phyloP scores from a whole-genome alignment of 768 basidiomycete genomes.

The Leccinum uliginosum region DNA sequence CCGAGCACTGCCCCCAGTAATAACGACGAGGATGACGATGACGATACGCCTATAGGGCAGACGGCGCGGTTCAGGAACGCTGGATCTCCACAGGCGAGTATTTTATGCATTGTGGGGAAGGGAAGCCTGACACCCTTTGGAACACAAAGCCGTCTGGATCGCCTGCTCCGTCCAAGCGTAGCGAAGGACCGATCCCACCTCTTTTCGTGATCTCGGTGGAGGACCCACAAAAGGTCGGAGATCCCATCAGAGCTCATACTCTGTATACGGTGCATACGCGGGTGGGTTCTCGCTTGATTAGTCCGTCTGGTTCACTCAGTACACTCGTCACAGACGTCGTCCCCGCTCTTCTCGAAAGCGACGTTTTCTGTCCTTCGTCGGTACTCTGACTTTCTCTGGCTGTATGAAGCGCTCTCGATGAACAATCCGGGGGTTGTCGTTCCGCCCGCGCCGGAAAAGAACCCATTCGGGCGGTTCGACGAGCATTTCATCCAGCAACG shows the following conservation, averaged over 20 bases:
- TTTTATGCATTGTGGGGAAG: not conserved
- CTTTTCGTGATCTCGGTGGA: slow-evolving; percentile 88
- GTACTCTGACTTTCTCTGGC: slow-evolving; percentile 97
- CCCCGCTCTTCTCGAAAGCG: slow-evolving; percentile 75
- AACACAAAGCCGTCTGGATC: slow-evolving; percentile 14
- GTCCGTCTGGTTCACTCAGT: not conserved
- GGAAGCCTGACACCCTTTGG: slow-evolving; percentile 1
- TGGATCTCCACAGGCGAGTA: slow-evolving; percentile 23
- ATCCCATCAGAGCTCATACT: slow-evolving; percentile 88
- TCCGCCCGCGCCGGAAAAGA: slow-evolving; percentile 95
- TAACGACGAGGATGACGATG: slow-evolving; percentile 65
- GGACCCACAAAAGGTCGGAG: slow-evolving; percentile 97
- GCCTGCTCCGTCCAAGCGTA: slow-evolving; percentile 16
- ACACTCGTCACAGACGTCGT: slow-evolving; percentile 61
- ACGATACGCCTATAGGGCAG: slow-evolving; percentile 63
- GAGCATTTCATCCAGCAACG: slow-evolving; percentile 88
- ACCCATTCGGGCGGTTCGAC: slow-evolving; percentile 88
- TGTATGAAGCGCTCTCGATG: slow-evolving; percentile 79
- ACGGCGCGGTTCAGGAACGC: slow-evolving; percentile 30
- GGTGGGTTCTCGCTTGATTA: slow-evolving; percentile 37
- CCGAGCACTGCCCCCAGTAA: slow-evolving; percentile 20
- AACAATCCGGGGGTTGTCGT: slow-evolving; percentile 98
- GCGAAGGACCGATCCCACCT: slow-evolving; percentile 52
- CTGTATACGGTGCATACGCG: slow-evolving; percentile 95
- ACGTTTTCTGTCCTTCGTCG: slow-evolving; percentile 93